These are phyloP conservation scores for Fonsecaea nubica DNA, from an alignment of 2,329 filamentous ascomycete genomes.

Conservation along the genomic window DNA sequence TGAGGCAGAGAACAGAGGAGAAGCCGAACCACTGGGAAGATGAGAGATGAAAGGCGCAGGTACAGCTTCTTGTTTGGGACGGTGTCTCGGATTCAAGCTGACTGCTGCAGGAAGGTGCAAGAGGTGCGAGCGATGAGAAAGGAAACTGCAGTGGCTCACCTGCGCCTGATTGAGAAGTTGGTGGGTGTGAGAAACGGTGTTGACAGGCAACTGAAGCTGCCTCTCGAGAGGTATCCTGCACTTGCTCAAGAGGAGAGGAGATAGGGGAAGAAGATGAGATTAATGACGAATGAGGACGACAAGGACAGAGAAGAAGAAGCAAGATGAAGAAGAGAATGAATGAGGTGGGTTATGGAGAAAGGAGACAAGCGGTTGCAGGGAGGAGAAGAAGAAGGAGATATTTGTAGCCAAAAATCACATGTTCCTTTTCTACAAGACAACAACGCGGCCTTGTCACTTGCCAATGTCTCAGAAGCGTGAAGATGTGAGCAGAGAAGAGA, in stretches of 20 bases:
- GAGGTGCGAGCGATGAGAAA: neutral
- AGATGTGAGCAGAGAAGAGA: neutral
- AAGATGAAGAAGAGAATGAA: neutral
- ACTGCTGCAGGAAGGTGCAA: neutral
- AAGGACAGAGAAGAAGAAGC: neutral
- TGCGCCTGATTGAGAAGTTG: neutral
- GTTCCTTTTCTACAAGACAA: neutral
- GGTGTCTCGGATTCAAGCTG: neutral
- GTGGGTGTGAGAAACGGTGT: neutral
- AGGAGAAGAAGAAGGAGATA: constrained; percentile 7
- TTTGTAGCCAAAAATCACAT: constrained; percentile 16
- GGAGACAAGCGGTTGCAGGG: neutral
- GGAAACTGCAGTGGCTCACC: neutral
- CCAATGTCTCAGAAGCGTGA: neutral
- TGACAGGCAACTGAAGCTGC: constrained; percentile 1
- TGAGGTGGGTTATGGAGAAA: neutral
- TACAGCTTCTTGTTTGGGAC: neutral
- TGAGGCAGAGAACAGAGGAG: constrained; percentile 18
- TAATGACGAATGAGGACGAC: neutral
- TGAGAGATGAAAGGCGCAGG: neutral
- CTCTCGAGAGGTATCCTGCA: neutral
- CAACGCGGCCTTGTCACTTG: neutral
- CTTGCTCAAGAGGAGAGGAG: neutral
- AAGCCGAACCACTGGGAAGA: neutral
- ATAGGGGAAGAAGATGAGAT: neutral